Evolutionary conservation across 257 asterid genomes (phyloP).

Genomic region (Avicennia marina): DNA sequence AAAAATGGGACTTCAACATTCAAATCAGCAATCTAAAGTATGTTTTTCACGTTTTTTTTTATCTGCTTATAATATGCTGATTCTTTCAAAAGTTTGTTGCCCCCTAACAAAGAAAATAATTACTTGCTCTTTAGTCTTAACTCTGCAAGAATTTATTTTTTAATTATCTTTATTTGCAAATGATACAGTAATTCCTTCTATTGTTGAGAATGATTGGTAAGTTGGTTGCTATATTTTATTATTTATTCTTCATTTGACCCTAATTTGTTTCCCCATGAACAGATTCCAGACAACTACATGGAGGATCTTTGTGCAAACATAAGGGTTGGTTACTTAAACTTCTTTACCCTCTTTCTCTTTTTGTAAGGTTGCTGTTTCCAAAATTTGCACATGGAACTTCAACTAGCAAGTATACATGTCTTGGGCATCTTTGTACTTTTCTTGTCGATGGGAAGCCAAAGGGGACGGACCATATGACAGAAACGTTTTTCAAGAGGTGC

Average conservation of each 20-base stretch:
- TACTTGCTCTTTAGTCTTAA: no score
- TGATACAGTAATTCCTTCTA: not conserved
- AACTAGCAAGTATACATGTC: not conserved
- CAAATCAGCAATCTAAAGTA: slow-evolving; percentile 60
- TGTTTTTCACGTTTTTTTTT: slow-evolving; percentile 4
- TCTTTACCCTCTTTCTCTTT: slow-evolving; percentile 4
- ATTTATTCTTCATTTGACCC: slow-evolving; percentile 10
- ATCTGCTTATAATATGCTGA: not conserved
- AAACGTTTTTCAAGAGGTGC: no score
- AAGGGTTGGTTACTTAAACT: slow-evolving; percentile 42
- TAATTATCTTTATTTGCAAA: no score
- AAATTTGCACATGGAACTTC: slow-evolving; percentile 6
- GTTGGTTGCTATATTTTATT: not conserved
- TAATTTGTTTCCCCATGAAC: slow-evolving; percentile 22
- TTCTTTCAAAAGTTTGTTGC: slow-evolving; percentile 4
- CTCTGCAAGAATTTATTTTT: no score
- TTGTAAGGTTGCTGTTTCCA: not conserved
- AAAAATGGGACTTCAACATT: slow-evolving; percentile 49
- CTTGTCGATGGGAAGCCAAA: no score
- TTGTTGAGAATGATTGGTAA: not conserved
- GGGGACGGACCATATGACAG: no score
- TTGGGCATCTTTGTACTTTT: not conserved
- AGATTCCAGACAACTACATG: slow-evolving; percentile 67
- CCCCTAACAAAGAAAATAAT: no score
- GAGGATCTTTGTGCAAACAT: slow-evolving; percentile 72